Conservation (phyloP, 1,284 basidiomycete genomes). For the Puccinia sorghi region DNA sequence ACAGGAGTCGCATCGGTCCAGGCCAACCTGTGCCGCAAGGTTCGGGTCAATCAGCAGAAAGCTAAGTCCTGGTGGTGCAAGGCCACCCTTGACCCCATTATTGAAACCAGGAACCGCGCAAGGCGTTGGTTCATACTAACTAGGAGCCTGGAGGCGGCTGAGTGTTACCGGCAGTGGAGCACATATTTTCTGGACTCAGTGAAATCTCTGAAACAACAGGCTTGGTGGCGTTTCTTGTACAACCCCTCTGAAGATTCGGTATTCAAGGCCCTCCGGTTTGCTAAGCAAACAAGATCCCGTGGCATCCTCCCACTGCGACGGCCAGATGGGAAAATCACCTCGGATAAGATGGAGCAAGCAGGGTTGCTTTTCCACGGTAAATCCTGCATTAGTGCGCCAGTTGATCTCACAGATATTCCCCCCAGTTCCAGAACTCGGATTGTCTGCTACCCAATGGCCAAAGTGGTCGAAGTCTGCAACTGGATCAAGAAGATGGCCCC, state of each 20-base stretch:
- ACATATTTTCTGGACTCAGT: not conserved
- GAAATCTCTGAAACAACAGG: not conserved
- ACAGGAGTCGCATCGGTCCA: not conserved
- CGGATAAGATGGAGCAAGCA: not conserved
- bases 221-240: not conserved
- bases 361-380: not conserved
- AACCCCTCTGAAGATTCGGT: not conserved
- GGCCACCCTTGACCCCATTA: not conserved
- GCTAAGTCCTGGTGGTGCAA: slow-evolving; percentile 7
- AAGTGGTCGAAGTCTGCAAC: not conserved
- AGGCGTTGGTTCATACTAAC: not conserved
- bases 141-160: slow-evolving; percentile 2
- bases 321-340: not conserved
- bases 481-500: not conserved
- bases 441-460: not conserved
- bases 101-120: not conserved
- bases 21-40: not conserved
- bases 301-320: not conserved
- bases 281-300: not conserved
- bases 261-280: not conserved
- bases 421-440: not conserved
- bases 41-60: not conserved
- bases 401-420: not conserved
- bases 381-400: not conserved
- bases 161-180: slow-evolving; percentile 18